A percentile compares a stretch with the other conserved stretches of the same genome.
Conservation (phyloP, 2,329 filamentous ascomycete genomes). For the Podosphaera fusca region DNA sequence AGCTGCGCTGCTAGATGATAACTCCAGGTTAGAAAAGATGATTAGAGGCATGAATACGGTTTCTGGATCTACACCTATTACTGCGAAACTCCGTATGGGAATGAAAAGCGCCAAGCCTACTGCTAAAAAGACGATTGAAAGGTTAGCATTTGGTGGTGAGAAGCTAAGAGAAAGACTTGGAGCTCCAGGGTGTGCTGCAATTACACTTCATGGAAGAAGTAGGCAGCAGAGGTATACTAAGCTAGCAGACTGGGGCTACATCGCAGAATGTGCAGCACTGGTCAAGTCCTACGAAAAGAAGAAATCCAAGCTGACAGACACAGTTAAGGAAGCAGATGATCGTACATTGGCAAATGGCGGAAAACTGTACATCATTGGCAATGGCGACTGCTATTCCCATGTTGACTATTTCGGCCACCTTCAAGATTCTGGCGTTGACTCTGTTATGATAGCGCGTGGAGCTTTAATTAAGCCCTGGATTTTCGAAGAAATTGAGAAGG, state of each 20-base stretch:
- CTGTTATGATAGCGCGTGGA: constrained; percentile 92
- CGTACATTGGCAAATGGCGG: constrained; percentile 47
- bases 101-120: constrained; percentile 59
- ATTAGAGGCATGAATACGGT: constrained; percentile 89
- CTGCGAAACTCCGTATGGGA: constrained; percentile 83
- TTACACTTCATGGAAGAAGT: constrained; percentile 82
- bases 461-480: constrained; percentile 96
- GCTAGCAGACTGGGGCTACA: constrained; percentile 86
- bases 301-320: constrained; percentile 46
- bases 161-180: constrained; percentile 49
- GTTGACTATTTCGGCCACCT: constrained; percentile 65
- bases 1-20: constrained; percentile 74
- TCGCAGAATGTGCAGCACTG: constrained; percentile 66
- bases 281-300: constrained; percentile 59
- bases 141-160: constrained; percentile 56
- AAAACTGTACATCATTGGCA: constrained; percentile 78
- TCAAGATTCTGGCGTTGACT: constrained; percentile 57
- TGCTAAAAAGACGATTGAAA: constrained; percentile 59
- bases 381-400: constrained; percentile 91
- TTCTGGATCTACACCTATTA: constrained; percentile 75
- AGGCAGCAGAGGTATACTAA: constrained; percentile 87
- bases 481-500: constrained; percentile 82
- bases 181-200: constrained; percentile 70
- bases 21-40: constrained; percentile 78
- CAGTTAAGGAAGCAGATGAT: constrained; percentile 50